Percentiles rank a stretch among this genome's conserved stretches.
Conservation (phyloP, 352 stramenopile genomes). For the Peronospora destructor region DNA sequence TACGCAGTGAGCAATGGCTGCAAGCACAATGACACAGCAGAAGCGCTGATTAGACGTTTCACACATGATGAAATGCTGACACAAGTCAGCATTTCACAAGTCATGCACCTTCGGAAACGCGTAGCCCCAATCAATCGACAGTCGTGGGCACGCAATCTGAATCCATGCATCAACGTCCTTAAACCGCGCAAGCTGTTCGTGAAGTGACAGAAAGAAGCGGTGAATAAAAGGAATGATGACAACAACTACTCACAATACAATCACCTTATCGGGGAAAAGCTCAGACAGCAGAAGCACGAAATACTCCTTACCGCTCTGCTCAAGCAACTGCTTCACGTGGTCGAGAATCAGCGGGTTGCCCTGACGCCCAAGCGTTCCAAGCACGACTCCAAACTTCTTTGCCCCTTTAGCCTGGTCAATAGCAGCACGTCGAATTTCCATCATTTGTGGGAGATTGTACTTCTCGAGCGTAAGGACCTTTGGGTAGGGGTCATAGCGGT, state of each 20-base stretch:
- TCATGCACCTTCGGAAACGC: conserved; percentile 84
- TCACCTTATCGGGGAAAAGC: conserved; percentile 91
- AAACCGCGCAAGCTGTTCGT: conserved; percentile 76
- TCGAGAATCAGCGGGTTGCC: conserved; percentile 96
- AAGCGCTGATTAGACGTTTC: not conserved
- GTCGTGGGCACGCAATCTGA: conserved; percentile 96
- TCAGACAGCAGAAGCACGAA: conserved; percentile 97
- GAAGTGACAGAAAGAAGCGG: not conserved
- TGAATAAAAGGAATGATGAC: conserved; percentile 1
- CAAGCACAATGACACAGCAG: not conserved
- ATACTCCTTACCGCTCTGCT: conserved; percentile 80
- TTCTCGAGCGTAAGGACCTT: conserved; percentile 95
- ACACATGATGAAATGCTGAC: not conserved
- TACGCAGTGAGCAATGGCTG: conserved; percentile 95
- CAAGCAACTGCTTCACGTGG: conserved; percentile 85
- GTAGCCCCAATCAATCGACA: conserved; percentile 99
- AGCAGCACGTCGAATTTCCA: conserved; percentile 77
- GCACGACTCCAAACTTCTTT: conserved; percentile 93
- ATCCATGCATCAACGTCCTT: conserved; percentile 94
- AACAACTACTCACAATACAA: not conserved
- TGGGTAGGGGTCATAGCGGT: conserved; percentile 98
- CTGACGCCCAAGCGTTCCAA: conserved; percentile 98
- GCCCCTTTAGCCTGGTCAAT: conserved; percentile 70
- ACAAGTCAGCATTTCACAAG: no score
- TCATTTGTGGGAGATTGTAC: conserved; percentile 97